Percentiles rank a stretch among this genome's conserved stretches.
These are phyloP conservation scores for Articulospora tetracladia DNA, from an alignment of 495 filamentous ascomycete genomes.

Conservation along the genomic window DNA sequence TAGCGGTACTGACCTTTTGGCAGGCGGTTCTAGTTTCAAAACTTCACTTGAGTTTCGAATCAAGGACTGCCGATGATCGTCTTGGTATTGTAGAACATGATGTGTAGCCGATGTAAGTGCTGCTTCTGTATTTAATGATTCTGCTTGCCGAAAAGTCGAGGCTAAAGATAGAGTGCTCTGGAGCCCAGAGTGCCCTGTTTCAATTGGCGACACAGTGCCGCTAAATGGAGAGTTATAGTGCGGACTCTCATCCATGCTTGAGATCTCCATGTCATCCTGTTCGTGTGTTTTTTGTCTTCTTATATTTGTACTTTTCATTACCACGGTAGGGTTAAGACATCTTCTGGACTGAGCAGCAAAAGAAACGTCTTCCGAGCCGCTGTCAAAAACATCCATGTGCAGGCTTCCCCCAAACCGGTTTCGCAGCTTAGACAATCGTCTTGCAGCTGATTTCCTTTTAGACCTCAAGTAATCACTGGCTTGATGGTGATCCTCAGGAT, in stretches of 20 bases:
- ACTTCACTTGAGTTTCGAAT: background rate
- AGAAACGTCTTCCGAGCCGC: no score
- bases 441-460: no score
- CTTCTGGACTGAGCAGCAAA: background rate
- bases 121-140: background rate
- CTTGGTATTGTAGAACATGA: background rate
- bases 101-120: background rate
- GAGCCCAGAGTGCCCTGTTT: background rate
- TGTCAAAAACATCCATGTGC: background rate
- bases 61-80: background rate
- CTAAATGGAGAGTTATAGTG: constrained; percentile 17
- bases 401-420: background rate
- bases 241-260: constrained; percentile 15
- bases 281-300: constrained; percentile 19
- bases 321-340: background rate
- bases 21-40: background rate
- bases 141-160: background rate
- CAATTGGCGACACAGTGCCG: background rate
- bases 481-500: no score
- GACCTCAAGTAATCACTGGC: no score
- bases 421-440: background rate
- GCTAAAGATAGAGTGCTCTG: background rate
- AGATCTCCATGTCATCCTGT: constrained; percentile 21
- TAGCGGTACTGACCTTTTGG: background rate
- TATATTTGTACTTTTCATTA: constrained; percentile 1